Conservation (phyloP, 257 asterid species). For the Sherardia arvensis region DNA sequence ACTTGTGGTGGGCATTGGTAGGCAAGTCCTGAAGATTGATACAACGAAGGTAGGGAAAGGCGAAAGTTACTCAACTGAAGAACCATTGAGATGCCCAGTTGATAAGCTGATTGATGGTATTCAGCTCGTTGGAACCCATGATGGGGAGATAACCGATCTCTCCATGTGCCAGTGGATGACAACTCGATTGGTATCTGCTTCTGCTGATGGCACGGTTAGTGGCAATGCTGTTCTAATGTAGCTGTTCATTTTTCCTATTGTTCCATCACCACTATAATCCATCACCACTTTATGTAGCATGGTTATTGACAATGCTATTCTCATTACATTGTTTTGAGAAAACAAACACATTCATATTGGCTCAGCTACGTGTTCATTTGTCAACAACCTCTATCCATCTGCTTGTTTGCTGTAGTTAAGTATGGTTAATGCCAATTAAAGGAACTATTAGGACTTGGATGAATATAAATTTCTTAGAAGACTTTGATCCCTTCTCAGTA, state of each 20-base stretch:
- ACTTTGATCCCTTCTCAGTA: neutral
- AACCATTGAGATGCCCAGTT: slow-evolving; percentile 72
- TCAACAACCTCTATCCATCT: neutral
- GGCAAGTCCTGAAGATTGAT: slow-evolving; percentile 63
- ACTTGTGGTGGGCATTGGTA: slow-evolving; percentile 89
- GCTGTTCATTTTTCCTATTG: neutral
- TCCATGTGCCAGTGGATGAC: slow-evolving; percentile 99
- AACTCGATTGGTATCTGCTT: slow-evolving; percentile 90
- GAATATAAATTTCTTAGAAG: neutral
- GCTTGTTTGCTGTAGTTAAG: neutral
- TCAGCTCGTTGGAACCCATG: slow-evolving; percentile 92
- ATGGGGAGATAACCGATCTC: slow-evolving; percentile 91
- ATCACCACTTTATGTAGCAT: no score
- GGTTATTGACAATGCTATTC: slow-evolving; percentile 34
- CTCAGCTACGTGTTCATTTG: neutral
- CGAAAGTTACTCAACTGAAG: slow-evolving; percentile 70
- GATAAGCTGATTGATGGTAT: slow-evolving; percentile 77
- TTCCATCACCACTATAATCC: no score
- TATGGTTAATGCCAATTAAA: neutral
- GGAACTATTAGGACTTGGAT: neutral
- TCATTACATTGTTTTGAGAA: neutral
- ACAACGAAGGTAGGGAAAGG: slow-evolving; percentile 89
- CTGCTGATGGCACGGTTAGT: slow-evolving; percentile 95
- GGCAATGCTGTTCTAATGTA: neutral
- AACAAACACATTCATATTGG: neutral